Evolutionary conservation across 2,329 filamentous ascomycete genomes (phyloP).

Genomic region (Hypoxylon sp.): DNA sequence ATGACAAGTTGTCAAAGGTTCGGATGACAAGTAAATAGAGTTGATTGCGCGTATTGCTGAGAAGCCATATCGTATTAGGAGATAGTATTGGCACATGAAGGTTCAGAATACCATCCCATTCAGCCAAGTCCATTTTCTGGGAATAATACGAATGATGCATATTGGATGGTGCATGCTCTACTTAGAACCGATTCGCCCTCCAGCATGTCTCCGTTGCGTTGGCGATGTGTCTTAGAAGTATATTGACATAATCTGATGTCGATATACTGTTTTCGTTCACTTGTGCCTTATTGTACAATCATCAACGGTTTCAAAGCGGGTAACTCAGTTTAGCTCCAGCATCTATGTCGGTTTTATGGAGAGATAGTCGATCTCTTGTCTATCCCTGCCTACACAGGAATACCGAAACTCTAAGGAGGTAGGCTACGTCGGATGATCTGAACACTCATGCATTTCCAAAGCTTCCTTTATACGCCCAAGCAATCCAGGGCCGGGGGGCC

Average conservation of each 20-base stretch:
- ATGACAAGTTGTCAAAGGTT: slow-evolving; percentile 31
- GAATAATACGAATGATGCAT: background rate
- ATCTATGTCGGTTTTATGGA: background rate
- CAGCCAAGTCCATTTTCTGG: slow-evolving; percentile 8
- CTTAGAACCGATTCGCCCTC: background rate
- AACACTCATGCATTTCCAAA: slow-evolving; percentile 15
- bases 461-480: background rate
- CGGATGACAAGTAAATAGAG: slow-evolving; percentile 32
- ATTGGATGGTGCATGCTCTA: background rate
- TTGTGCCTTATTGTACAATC: background rate
- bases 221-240: background rate
- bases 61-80: slow-evolving; percentile 21
- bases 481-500: too few relatives aligned
- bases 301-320: background rate
- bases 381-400: slow-evolving; percentile 1
- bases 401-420: slow-evolving; percentile 26
- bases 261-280: background rate
- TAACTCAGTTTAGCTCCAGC: background rate
- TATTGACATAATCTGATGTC: background rate
- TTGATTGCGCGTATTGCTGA: slow-evolving; percentile 27
- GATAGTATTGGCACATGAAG: slow-evolving; percentile 23
- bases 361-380: background rate
- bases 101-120: slow-evolving; percentile 15
- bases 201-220: background rate
- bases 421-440: slow-evolving; percentile 7